Percentiles rank a stretch among this genome's conserved stretches.
phyloP scores from a whole-genome alignment of 148 eudicot genomes.

The Rhododendron molle region DNA sequence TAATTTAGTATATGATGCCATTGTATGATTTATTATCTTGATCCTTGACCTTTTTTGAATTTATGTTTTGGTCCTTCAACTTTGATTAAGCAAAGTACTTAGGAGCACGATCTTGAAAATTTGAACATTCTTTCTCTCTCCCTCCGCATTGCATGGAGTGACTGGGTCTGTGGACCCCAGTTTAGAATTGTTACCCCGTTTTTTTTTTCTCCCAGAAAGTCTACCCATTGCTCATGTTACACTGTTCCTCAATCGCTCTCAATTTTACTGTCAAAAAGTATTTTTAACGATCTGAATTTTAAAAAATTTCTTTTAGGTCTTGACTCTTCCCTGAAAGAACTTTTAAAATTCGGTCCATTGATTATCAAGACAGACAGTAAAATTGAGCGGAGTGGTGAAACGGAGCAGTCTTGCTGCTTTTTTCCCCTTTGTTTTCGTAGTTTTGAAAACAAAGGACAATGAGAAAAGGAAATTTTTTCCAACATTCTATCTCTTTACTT shows the following conservation, averaged over 20 bases:
- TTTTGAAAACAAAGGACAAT: background rate
- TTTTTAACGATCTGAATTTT: no score
- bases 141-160: background rate
- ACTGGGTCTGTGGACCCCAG: background rate
- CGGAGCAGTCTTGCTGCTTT: no score
- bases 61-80: conserved; percentile 5
- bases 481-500: background rate
- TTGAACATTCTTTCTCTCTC: background rate
- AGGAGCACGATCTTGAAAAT: background rate
- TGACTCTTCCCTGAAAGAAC: no score
- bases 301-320: no score
- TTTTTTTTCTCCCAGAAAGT: background rate
- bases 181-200: background rate
- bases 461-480: background rate
- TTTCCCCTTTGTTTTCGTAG: background rate
- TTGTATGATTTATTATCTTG: background rate
- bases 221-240: no score
- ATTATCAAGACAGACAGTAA: no score
- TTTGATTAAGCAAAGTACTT: background rate
- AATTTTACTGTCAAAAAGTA: no score
- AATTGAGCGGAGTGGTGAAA: no score
- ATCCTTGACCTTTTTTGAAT: background rate
- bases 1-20: background rate
- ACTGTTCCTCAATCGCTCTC: no score
- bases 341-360: no score